Percentiles rank a stretch among this genome's conserved stretches.
phyloP scores from a whole-genome alignment of 805 yeast genomes.

The Saccharomycopsis selenospora region DNA sequence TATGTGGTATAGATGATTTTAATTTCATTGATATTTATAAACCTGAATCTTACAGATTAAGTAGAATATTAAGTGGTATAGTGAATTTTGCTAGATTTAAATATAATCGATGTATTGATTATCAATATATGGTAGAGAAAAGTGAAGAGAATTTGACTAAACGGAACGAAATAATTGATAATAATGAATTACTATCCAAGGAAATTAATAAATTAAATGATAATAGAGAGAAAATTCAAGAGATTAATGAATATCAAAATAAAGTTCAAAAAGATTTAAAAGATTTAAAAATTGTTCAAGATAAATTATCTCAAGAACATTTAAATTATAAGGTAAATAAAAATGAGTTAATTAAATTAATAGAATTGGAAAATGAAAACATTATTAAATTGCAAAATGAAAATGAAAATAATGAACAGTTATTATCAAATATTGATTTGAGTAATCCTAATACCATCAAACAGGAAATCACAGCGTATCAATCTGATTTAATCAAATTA shows the following conservation, averaged over 20 bases:
- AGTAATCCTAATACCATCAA: conserved; percentile 14
- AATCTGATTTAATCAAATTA: conserved; percentile 8
- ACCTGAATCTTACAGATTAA: conserved; percentile 65
- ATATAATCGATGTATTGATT: conserved; percentile 65
- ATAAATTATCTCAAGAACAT: conserved; percentile 19
- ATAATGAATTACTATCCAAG: conserved; percentile 31
- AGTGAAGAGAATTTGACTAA: conserved; percentile 45
- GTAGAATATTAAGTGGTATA: conserved; percentile 69
- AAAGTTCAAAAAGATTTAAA: conserved; percentile 20
- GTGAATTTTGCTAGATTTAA: conserved; percentile 81
- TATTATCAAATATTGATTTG: conserved; percentile 16
- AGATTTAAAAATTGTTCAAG: conserved; percentile 18
- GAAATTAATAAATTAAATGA: conserved; percentile 32
- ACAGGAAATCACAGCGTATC: conserved; percentile 17
- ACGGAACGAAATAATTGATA: conserved; percentile 37
- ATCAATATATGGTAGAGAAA: conserved; percentile 51
- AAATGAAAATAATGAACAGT: conserved; percentile 9
- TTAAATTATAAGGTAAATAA: conserved; percentile 14
- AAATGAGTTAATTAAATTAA: conserved; percentile 14
- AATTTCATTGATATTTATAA: conserved; percentile 63
- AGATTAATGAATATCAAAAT: conserved; percentile 19
- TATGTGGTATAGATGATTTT: conserved; percentile 75
- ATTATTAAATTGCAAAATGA: conserved; percentile 13
- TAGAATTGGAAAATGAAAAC: conserved; percentile 17
- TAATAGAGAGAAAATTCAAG: conserved; percentile 23